Conservation (phyloP, 495 filamentous ascomycete species). For the Bacidia gigantensis region DNA sequence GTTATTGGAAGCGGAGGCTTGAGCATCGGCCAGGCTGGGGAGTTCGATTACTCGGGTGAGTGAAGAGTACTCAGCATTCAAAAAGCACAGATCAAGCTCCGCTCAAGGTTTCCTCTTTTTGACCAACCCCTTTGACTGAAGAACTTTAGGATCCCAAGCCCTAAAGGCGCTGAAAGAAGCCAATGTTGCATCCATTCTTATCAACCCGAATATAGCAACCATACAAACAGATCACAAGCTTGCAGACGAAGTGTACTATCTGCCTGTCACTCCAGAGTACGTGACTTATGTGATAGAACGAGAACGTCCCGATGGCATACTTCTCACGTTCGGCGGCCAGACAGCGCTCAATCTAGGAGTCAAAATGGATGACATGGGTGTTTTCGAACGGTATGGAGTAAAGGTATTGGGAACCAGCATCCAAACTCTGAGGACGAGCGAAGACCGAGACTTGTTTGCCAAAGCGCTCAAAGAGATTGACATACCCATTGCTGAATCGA, state of each 20-base stretch:
- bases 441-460: conserved; percentile 90
- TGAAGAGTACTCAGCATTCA: conserved; percentile 2
- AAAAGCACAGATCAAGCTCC: not conserved
- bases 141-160: conserved; percentile 71
- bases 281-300: conserved; percentile 91
- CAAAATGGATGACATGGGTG: conserved; percentile 89
- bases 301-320: conserved; percentile 87
- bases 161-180: conserved; percentile 96
- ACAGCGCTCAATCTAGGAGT: conserved; percentile 93
- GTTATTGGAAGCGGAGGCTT: conserved; percentile 87
- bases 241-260: conserved; percentile 95
- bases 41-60: conserved; percentile 95
- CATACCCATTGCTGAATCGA: conserved; percentile 91
- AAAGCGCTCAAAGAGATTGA: conserved; percentile 87
- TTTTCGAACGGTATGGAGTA: conserved; percentile 90
- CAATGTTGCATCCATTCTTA: conserved; percentile 81
- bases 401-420: conserved; percentile 90
- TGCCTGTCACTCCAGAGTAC: conserved; percentile 92
- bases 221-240: conserved; percentile 97
- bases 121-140: not conserved
- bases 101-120: not conserved
- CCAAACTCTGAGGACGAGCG: conserved; percentile 83
- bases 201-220: conserved; percentile 98
- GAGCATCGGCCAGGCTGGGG: conserved; percentile 92
- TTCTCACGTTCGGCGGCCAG: conserved; percentile 92